Evolutionary conservation across 805 yeast species (phyloP).

Genomic region (Suhomyces xylopsoci): DNA sequence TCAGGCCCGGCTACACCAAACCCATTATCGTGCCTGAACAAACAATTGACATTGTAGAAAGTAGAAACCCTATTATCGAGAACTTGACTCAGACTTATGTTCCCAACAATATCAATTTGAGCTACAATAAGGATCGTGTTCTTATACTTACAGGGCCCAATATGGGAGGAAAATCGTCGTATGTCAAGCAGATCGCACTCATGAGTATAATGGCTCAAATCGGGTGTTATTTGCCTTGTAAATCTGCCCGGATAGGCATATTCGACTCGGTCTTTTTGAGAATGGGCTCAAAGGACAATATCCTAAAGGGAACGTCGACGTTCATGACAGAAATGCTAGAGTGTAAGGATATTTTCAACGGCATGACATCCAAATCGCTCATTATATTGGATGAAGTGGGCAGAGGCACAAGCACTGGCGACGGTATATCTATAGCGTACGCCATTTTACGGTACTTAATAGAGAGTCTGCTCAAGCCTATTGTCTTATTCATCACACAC

Average conservation of each 20-base stretch:
- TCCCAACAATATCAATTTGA: constrained; percentile 60
- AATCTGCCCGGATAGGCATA: constrained; percentile 55
- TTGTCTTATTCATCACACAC: constrained; percentile 81
- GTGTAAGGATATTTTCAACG: constrained; percentile 53
- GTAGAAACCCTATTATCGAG: constrained; percentile 69
- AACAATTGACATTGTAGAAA: constrained; percentile 47
- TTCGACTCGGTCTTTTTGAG: constrained; percentile 77
- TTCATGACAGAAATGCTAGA: constrained; percentile 77
- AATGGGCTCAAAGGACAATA: constrained; percentile 82
- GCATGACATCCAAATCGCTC: constrained; percentile 55
- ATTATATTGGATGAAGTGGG: constrained; percentile 76
- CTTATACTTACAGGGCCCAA: constrained; percentile 80
- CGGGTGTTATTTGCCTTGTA: constrained; percentile 75
- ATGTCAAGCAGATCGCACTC: constrained; percentile 70
- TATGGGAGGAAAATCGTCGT: constrained; percentile 85
- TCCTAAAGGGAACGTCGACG: constrained; percentile 74
- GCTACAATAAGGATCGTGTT: constrained; percentile 43
- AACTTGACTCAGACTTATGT: constrained; percentile 49
- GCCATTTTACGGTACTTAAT: constrained; percentile 63
- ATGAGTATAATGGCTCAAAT: constrained; percentile 71
- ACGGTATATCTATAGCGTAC: constrained; percentile 81
- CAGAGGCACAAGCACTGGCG: constrained; percentile 69
- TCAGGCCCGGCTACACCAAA: constrained; percentile 34
- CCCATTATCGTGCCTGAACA: constrained; percentile 49
- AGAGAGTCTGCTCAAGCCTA: constrained; percentile 36